phyloP scores from a whole-genome alignment of 257 asterid genomes.

The Nicotiana otophora region DNA sequence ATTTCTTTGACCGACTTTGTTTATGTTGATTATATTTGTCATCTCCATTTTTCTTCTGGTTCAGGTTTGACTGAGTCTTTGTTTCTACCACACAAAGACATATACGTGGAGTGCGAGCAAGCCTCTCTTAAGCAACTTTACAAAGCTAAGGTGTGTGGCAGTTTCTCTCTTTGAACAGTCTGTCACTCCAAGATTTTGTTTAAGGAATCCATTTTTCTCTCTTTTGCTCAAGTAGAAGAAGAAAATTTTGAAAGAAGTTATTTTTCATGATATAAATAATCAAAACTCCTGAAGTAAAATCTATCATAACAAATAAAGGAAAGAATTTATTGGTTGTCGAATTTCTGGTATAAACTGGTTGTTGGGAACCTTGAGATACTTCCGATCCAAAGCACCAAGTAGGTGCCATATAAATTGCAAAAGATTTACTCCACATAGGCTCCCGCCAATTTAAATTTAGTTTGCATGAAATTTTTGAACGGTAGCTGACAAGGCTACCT shows the following conservation, averaged over 20 bases:
- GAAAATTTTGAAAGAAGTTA: not conserved
- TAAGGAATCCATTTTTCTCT: conserved; percentile 6
- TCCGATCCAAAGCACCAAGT: not conserved
- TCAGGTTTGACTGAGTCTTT: conserved; percentile 92
- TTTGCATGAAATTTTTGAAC: not conserved
- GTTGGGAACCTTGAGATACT: not conserved
- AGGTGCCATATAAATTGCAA: not conserved
- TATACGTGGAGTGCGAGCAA: conserved; percentile 85
- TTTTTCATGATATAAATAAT: not conserved
- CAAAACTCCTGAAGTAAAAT: not conserved
- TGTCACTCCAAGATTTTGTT: not conserved
- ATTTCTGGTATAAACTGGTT: not conserved
- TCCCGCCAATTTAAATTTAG: not conserved
- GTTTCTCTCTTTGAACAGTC: conserved; percentile 4
- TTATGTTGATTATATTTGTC: not conserved
- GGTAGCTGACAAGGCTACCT: not conserved
- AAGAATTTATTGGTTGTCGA: not conserved
- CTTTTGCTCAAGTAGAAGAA: not conserved
- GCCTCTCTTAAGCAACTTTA: conserved; percentile 91
- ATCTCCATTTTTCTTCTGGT: conserved; percentile 18
- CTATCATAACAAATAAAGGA: not conserved
- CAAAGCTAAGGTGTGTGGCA: conserved; percentile 59
- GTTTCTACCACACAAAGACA: conserved; percentile 84
- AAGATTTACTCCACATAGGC: not conserved
- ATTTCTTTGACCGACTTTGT: not conserved